Evolutionary conservation across 257 asterid genomes (phyloP).

Genomic region (Salvia splendens): DNA sequence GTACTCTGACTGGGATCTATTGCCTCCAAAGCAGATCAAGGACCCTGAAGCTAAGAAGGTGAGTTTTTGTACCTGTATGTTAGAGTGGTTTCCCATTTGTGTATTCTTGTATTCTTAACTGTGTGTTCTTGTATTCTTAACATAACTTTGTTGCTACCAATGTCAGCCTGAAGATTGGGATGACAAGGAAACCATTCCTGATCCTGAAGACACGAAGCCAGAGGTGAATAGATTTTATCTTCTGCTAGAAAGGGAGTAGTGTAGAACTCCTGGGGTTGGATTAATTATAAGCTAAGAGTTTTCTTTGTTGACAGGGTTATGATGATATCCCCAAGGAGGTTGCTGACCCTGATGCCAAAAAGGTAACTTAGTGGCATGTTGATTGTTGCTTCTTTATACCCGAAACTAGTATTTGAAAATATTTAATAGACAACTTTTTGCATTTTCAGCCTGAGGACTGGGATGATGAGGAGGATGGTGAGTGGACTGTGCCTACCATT

Average conservation of each 20-base stretch:
- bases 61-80: not conserved
- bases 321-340: conserved; percentile 94
- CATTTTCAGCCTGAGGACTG: conserved; percentile 92
- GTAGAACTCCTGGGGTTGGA: not conserved
- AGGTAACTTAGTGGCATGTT: conserved; percentile 45
- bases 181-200: conserved; percentile 85
- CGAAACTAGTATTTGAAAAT: not conserved
- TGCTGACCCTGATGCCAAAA: conserved; percentile 85
- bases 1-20: conserved; percentile 92
- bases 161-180: conserved; percentile 99
- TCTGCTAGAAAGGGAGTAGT: not conserved
- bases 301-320: conserved; percentile 58
- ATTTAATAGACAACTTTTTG: conserved; percentile 8
- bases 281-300: not conserved
- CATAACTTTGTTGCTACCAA: conserved; percentile 19
- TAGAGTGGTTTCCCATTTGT: not conserved
- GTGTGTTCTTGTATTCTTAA: not conserved
- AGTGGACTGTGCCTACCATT: conserved; percentile 92
- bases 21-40: conserved; percentile 85
- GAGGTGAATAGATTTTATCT: conserved; percentile 48
- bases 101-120: not conserved
- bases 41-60: conserved; percentile 97
- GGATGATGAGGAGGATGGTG: conserved; percentile 98
- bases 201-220: conserved; percentile 97
- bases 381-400: not conserved